Evolutionary conservation across 164 flowering plant species (phyloP), one percentile per base, ranked within the genome.

Genomic region (Piper betle): DNA sequence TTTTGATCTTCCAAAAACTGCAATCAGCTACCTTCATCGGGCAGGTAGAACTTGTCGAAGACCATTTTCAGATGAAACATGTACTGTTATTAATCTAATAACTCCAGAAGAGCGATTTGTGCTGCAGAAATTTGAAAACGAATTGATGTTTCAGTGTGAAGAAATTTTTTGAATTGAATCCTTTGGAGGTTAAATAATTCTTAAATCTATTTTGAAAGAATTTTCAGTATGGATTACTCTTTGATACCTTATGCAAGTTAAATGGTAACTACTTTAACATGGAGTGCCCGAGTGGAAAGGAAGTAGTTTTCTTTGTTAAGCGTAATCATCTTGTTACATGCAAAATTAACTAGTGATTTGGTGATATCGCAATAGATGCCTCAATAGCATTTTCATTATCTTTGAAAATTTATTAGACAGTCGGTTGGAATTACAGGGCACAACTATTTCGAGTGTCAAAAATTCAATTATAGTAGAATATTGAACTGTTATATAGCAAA

Each of bases 1-100:
- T 75, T 88, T 82, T 72, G 96, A 86, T 72, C 78, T 88, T 58
- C 99, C 99, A 10, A 81, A 75, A 75, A 77, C 79, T 75, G 97
- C 89, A 20, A 77, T 83, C 11, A 78, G 82, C 69, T 93, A 93
- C 74, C 86, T 93, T 62, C 99, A 93, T 71, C 85, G 99, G 52
- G 97, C 99, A 50, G 99, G 99, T 55, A 80, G 99, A 63, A 79
- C 99, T 3, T 81, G 88, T 63, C 72, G 96, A 69, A 86, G 79
- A 68, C 99, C 99, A 42, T 93, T 93, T 73, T 90, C 97, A 9
- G 84, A 82, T 18, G 65, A 78, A 55, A 79, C 70, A 62, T 88
- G 92, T 64, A 59, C 57, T 19, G 93, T 90, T 60, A 88, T 92
- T 39, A 88, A 66, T 72, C 73, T 93, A 52, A 73, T 90, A 64